These are phyloP conservation scores for Tricholoma sp. DNA, from an alignment of 768 basidiomycete genomes.

Conservation along the genomic window DNA sequence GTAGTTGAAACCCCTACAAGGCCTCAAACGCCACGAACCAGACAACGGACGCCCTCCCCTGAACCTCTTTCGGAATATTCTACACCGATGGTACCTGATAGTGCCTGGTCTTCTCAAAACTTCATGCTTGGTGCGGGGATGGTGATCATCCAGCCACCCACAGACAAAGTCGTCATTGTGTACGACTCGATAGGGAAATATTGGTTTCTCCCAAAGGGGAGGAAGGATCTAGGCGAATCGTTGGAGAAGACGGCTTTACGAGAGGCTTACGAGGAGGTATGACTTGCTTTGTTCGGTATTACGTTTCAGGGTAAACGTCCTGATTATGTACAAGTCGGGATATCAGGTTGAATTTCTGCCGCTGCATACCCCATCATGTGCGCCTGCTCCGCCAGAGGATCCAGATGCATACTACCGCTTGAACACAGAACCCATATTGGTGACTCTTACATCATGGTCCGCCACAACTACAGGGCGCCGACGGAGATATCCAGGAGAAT, in stretches of 20 bases:
- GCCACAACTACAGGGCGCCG: conserved; percentile 6
- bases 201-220: conserved; percentile 62
- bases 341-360: conserved; percentile 14
- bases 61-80: conserved; percentile 33
- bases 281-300: neutral
- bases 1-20: neutral
- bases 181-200: conserved; percentile 30
- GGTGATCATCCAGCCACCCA: conserved; percentile 58
- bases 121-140: conserved; percentile 59
- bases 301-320: neutral
- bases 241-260: conserved; percentile 54
- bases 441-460: conserved; percentile 10
- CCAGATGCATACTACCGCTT: neutral
- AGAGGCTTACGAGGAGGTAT: conserved; percentile 66
- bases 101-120: conserved; percentile 43
- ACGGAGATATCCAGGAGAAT: conserved; percentile 9
- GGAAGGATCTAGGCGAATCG: conserved; percentile 64
- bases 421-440: conserved; percentile 14
- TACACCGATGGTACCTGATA: conserved; percentile 34
- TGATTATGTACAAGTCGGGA: conserved; percentile 10
- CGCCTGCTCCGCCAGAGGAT: conserved; percentile 12
- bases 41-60: neutral
- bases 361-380: conserved; percentile 9
- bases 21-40: neutral
- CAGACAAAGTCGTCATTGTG: conserved; percentile 48